Evolutionary conservation across 116 monocot genomes (phyloP), one percentile per base, ranked within the genome.

Genomic region (Phalaenopsis hybrid): DNA sequence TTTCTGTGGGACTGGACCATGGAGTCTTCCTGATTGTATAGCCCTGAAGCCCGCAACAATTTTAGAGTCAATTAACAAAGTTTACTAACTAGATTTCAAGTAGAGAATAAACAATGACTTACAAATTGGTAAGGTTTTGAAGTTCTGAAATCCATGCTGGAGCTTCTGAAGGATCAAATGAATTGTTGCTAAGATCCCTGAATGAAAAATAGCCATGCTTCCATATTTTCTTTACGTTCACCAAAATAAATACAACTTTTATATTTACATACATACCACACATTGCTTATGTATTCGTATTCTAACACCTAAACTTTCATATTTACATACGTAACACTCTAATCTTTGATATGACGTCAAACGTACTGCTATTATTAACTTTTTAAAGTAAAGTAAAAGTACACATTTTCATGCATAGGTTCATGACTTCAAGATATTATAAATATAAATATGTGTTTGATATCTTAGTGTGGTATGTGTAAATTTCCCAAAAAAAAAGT

Each of bases 141-240:
- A 92, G n/a, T 82, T 85, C 37, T 15, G 88, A 88, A 69, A 97
- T 82, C 96, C 96, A 94, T 12, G 79, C 57, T 50, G 96, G 96
- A 87, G 86, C 76, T 70, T 86, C 87, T 72, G 96, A 91, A 75
- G 83, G 55, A 63, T 76, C 84, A 80, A 94, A 97, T 57, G 91
- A 79, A 80, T 97, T 79, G 31, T 31, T 31, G 31, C 31, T 31
- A 31, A 97, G 84, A 84, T 94, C 96, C 44, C 96, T 97, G 90
- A 8, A 55, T 57, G 81, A 43, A 81, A 31, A 78, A 51, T 41
- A 8, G 78, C 0, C 13, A 67, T 67, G 67, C 5, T 67, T 67
- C 21, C 21, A 23, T 18, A 21, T 67, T 23, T 67, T n/a, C 4
- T 41, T 41, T 67, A 21, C 21, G 21, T 67, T 18, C 21, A n/a